phyloP scores from a whole-genome alignment of 1,139 yeast species.

The Lodderomyces parapsilosis region DNA sequence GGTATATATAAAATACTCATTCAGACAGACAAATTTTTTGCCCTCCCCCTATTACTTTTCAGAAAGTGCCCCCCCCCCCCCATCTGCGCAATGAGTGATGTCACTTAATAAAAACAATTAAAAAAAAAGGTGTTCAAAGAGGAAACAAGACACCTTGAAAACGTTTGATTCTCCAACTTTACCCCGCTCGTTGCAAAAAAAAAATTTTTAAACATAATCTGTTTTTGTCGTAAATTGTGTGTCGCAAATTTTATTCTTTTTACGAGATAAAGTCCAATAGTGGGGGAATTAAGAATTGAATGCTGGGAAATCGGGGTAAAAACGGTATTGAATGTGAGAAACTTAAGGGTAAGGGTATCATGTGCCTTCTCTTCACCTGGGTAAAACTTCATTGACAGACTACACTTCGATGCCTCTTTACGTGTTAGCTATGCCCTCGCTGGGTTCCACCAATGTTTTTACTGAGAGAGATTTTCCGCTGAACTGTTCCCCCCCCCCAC shows the following conservation, averaged over 20 bases:
- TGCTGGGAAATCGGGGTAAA: no score
- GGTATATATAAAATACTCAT: background rate
- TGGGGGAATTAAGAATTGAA: background rate
- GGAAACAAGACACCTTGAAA: background rate
- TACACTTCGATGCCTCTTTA: no score
- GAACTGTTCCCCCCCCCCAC: no score
- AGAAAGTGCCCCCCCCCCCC: no score
- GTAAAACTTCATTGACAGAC: no score
- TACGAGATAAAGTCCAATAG: background rate
- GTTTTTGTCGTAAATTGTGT: background rate
- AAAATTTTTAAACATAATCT: background rate
- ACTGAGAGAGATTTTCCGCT: no score
- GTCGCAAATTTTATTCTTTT: background rate
- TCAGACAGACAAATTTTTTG: background rate
- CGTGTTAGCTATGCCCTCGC: no score
- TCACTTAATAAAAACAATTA: background rate
- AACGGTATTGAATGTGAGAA: no score
- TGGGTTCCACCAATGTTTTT: no score
- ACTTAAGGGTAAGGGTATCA: no score
- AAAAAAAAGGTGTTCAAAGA: background rate
- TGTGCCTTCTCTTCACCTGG: no score
- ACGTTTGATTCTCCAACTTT: background rate
- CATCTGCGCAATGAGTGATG: background rate
- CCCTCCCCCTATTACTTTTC: background rate
- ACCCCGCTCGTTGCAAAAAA: slow-evolving; percentile 1